Conservation (phyloP, 2,329 filamentous ascomycete genomes). For the Ophiocordyceps camponoti-saundersi region DNA sequence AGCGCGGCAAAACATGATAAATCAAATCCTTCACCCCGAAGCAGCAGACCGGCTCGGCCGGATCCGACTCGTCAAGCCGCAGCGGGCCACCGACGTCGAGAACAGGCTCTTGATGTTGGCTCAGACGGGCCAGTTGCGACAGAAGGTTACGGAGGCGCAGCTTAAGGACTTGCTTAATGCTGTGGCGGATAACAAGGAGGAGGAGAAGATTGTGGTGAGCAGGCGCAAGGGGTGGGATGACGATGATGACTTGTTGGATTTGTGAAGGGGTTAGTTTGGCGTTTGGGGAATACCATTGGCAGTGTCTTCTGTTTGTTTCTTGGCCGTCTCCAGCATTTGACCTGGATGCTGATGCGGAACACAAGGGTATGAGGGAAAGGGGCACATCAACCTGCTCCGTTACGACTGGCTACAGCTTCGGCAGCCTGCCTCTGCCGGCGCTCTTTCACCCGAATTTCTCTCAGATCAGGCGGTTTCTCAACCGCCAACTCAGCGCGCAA, state of each 20-base stretch:
- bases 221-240: conserved; percentile 72
- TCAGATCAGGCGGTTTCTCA: conserved; percentile 74
- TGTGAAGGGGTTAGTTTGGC: conserved; percentile 17
- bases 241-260: conserved; percentile 57
- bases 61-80: conserved; percentile 89
- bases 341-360: not conserved
- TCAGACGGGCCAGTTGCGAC: conserved; percentile 66
- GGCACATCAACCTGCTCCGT: not conserved
- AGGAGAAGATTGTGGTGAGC: conserved; percentile 75
- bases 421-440: conserved; percentile 48
- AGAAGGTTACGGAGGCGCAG: conserved; percentile 83
- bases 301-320: not conserved
- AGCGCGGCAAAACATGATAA: conserved; percentile 60
- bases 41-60: conserved; percentile 85
- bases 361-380: not conserved
- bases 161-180: conserved; percentile 81
- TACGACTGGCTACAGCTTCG: conserved; percentile 26
- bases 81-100: conserved; percentile 78
- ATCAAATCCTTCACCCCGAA: conserved; percentile 86
- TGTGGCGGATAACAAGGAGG: conserved; percentile 60
- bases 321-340: not conserved
- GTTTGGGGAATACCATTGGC: not conserved
- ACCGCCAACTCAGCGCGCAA: conserved; percentile 63
- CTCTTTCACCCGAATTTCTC: conserved; percentile 55
- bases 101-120: conserved; percentile 87